Conservation (phyloP, 2,329 filamentous ascomycete genomes). For the Scedosporium apiospermum region DNA sequence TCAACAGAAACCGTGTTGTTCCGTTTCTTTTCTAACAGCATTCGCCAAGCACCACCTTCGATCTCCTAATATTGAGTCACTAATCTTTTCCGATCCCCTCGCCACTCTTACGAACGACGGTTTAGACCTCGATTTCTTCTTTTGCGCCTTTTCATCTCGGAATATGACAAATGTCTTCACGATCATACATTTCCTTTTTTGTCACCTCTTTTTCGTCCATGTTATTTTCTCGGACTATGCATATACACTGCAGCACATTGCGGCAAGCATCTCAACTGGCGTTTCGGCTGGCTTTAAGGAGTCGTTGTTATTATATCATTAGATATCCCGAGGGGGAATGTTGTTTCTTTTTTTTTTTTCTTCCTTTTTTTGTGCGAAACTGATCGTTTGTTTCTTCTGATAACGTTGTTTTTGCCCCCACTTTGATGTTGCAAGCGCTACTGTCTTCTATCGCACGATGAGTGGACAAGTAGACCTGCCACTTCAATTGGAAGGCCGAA, state of each 20-base stretch:
- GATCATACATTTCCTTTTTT: background rate
- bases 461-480: no score
- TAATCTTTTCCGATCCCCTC: no score
- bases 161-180: background rate
- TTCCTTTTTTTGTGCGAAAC: background rate
- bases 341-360: background rate
- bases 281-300: background rate
- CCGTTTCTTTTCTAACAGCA: no score
- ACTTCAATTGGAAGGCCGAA: background rate
- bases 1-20: background rate
- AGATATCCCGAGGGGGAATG: background rate
- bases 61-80: background rate
- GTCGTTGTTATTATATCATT: background rate
- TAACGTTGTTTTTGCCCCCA: background rate
- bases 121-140: no score
- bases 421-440: no score
- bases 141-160: background rate
- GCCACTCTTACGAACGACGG: no score
- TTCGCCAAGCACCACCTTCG: background rate
- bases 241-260: constrained; percentile 1
- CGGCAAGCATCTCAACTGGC: background rate
- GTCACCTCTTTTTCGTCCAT: background rate
- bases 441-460: no score
- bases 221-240: background rate
- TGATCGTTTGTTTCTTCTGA: background rate